A percentile compares a stretch with the other conserved stretches of the same genome.
These are phyloP conservation scores for Calonectria ilicicola DNA, from an alignment of 2,329 filamentous ascomycete genomes.

Conservation along the genomic window DNA sequence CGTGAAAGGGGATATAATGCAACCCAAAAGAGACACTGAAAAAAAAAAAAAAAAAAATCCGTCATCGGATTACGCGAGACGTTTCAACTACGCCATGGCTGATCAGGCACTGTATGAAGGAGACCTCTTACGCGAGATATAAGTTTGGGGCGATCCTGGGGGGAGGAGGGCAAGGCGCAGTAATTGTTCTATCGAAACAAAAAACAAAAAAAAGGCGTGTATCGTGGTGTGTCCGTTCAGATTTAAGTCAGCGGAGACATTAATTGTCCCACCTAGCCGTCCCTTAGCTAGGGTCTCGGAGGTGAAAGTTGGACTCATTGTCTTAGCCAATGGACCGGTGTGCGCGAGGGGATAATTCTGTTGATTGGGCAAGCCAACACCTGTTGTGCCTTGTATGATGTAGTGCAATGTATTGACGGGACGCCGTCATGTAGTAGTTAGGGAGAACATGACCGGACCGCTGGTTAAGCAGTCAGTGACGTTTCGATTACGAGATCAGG, in stretches of 20 bases:
- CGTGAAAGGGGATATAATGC: constrained; percentile 8
- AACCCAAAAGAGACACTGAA: neutral
- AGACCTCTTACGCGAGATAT: constrained; percentile 7
- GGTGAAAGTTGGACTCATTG: constrained; percentile 15
- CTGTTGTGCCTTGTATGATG: neutral
- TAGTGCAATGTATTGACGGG: neutral
- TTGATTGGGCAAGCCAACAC: constrained; percentile 4
- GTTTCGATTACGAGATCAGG: neutral
- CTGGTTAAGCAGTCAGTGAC: neutral
- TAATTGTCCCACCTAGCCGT: constrained; percentile 30
- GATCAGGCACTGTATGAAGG: constrained; percentile 1
- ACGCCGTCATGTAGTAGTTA: neutral
- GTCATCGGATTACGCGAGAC: constrained; percentile 7
- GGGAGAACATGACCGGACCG: neutral
- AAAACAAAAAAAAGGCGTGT: neutral
- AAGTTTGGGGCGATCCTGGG: neutral
- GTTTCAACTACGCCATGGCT: neutral
- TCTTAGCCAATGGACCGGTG: constrained; percentile 7
- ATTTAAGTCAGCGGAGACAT: constrained; percentile 34
- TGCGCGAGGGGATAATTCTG: constrained; percentile 6
- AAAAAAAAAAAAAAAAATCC: too few relatives aligned
- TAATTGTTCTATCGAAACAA: constrained; percentile 13
- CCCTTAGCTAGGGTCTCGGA: constrained; percentile 20
- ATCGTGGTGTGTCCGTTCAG: constrained; percentile 16
- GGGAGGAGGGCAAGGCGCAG: neutral